Base-by-base conservation (phyloP, 2,329 filamentous ascomycete species). In the Sclerotinia subarctica region DNA sequence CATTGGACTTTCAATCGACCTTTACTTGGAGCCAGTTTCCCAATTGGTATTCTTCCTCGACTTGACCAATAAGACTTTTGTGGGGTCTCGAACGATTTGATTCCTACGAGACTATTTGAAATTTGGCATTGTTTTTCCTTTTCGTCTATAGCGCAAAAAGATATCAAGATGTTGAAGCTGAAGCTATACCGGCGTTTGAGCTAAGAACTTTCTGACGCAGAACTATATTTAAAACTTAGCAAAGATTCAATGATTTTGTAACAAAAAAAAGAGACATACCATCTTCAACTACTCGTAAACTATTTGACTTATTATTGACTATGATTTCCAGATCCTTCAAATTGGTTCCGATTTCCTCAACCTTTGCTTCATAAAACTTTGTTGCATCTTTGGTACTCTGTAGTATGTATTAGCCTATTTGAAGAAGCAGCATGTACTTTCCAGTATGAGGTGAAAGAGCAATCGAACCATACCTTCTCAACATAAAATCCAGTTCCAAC, bases 401-500 rank as follows among this genome's bases (percentile, higher is more conserved):
- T 54, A 47, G 24, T 49, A 35, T 35, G 21, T 38, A 42, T 66
- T 58, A 66, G 42, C 24, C 3, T 29, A 6, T 19, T 10, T 42
- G 17, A 19, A 38, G 60, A 44, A 17, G 35, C 5, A 19, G n/a
- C 35, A n/a, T 21, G 10, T 29, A n/a, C 5, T 26, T 42, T 42
- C 5, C 17, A 21, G 8, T 0, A 52, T 64, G 10, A 5, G 5
- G 15, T 13, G 6, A 17, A 60, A 15, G 57, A 46, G 29, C 6
- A n/a, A 26, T 26, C 10, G 10, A 32, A 26, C 5, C 17, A 32
- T 73, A 90, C 90, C 87, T 99, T 99, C 81, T 98, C 94, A 65
- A 98, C 89, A 76, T 93, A 94, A 78, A 96, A 98, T 0, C 94
- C 94, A 0, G 94, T 98, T 26, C 94, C 94, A 26, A 97, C 88